These are phyloP conservation scores for Myxozyma monticola DNA, from an alignment of 805 yeast species.

Conservation along the genomic window DNA sequence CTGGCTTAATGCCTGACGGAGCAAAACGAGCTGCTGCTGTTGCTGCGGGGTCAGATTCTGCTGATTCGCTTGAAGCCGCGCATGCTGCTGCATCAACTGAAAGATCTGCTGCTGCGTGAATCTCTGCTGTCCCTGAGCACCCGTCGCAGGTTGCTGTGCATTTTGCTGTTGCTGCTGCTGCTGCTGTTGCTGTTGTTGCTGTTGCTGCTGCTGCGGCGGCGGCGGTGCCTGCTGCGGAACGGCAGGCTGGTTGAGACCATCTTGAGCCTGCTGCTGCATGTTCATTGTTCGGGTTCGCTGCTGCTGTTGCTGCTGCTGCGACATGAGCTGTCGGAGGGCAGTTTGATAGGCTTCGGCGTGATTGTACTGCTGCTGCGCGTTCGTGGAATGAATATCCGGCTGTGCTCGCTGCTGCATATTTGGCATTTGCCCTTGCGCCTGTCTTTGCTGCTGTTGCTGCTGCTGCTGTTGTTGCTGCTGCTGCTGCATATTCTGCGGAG, in stretches of 20 bases:
- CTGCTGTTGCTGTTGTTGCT: constrained; percentile 7
- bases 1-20: constrained; percentile 2
- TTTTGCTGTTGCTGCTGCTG: constrained; percentile 24
- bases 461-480: background rate
- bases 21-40: constrained; percentile 11
- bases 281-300: constrained; percentile 7
- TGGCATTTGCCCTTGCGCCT: background rate
- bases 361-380: constrained; percentile 5
- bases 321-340: constrained; percentile 26
- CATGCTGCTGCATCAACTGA: constrained; percentile 7
- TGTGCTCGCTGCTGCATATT: constrained; percentile 2
- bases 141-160: constrained; percentile 2
- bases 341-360: constrained; percentile 20
- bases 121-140: background rate
- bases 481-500: background rate
- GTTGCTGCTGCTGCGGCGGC: constrained; percentile 16
- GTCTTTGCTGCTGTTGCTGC: constrained; percentile 11
- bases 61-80: constrained; percentile 1
- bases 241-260: background rate
- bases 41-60: constrained; percentile 13
- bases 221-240: constrained; percentile 13
- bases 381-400: background rate
- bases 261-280: constrained; percentile 10
- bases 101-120: constrained; percentile 26
- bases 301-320: constrained; percentile 21